Evolutionary conservation across 2,329 filamentous ascomycete species (phyloP).

Genomic region (Drechslerella coelobrocha): DNA sequence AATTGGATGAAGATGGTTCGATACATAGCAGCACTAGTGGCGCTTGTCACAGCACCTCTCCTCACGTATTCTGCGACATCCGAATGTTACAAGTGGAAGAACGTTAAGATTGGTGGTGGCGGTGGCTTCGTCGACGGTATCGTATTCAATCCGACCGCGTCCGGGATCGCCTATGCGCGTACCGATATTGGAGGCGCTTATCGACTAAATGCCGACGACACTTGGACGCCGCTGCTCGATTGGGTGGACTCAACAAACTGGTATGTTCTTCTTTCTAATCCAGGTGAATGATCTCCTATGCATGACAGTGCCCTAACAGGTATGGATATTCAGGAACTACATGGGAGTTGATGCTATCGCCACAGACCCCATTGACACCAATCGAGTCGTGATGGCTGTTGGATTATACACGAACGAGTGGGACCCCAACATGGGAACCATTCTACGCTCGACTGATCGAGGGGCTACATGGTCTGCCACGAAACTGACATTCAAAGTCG

Average conservation of each 20-base stretch:
- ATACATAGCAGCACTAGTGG: constrained; percentile 33
- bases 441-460: constrained; percentile 65
- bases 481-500: constrained; percentile 66
- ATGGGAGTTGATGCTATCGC: constrained; percentile 68
- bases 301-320: not conserved
- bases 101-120: constrained; percentile 65
- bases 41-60: constrained; percentile 34
- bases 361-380: constrained; percentile 64
- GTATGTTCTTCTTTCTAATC: constrained; percentile 54
- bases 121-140: constrained; percentile 67
- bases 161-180: constrained; percentile 65
- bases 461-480: constrained; percentile 64
- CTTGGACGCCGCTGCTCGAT: constrained; percentile 65
- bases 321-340: constrained; percentile 59
- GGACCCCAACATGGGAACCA: constrained; percentile 66
- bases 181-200: constrained; percentile 69
- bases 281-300: not conserved
- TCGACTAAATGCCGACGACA: constrained; percentile 65
- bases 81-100: constrained; percentile 60
- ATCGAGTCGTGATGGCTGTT: constrained; percentile 64
- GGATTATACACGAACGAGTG: constrained; percentile 68
- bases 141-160: constrained; percentile 62
- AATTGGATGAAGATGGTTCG: constrained; percentile 29
- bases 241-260: constrained; percentile 61
- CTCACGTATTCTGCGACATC: constrained; percentile 34